phyloP scores from a whole-genome alignment of 495 filamentous ascomycete genomes.

The Aspergillus sparsus region DNA sequence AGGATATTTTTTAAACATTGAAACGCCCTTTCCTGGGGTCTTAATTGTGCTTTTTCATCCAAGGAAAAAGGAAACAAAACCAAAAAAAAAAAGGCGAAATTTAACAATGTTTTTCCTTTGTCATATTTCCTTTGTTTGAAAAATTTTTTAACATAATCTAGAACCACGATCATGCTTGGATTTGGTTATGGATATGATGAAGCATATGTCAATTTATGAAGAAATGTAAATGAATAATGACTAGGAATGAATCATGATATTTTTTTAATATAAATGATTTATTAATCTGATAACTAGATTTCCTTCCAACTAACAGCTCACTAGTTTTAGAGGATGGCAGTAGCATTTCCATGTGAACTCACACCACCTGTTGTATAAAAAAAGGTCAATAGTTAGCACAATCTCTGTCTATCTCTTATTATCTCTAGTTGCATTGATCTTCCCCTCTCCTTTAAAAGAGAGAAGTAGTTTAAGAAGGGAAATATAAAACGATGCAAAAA shows the following conservation, averaged over 20 bases:
- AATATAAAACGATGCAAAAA: conserved; percentile 2
- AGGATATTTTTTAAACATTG: conserved; percentile 47
- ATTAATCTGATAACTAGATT: neutral
- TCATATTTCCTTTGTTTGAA: conserved; percentile 12
- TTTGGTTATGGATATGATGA: conserved; percentile 7
- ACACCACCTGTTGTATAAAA: conserved; percentile 24
- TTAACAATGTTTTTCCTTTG: conserved; percentile 11
- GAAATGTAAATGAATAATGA: conserved; percentile 18
- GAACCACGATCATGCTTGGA: neutral
- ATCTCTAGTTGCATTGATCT: no score
- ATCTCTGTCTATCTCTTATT: no score
- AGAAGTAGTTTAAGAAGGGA: no score
- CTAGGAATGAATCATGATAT: conserved; percentile 5
- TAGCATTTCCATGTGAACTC: conserved; percentile 35
- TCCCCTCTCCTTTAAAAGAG: no score
- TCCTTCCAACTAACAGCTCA: neutral
- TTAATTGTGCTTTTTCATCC: no score
- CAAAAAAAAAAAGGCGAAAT: no score
- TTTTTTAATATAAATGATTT: neutral
- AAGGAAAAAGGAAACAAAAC: no score
- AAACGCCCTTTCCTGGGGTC: neutral
- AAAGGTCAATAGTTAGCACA: no score
- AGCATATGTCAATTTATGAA: conserved; percentile 12
- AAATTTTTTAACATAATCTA: neutral
- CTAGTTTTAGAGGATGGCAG: conserved; percentile 51